These are phyloP conservation scores for Exidia glandulosa DNA, from an alignment of 768 basidiomycete genomes.

Conservation along the genomic window DNA sequence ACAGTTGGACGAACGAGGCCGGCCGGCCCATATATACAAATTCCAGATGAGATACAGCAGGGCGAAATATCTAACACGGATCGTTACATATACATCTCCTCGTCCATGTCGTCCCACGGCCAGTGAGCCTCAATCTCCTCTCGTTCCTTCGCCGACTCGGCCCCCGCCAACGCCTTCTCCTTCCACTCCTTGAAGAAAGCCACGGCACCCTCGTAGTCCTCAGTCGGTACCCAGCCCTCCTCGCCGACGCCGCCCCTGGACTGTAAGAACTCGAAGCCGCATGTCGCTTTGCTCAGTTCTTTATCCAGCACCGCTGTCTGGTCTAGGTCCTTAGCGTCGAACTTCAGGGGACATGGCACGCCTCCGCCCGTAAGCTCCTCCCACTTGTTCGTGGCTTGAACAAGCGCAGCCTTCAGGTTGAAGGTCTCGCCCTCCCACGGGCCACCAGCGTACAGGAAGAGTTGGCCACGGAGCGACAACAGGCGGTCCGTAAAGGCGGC, in stretches of 20 bases:
- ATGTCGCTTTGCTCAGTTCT: constrained; percentile 20
- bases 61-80: too few species aligned
- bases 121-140: constrained; percentile 29
- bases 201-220: constrained; percentile 31
- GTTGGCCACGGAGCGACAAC: constrained; percentile 25
- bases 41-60: too few species aligned
- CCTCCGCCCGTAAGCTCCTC: constrained; percentile 27
- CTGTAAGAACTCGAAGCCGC: constrained; percentile 18
- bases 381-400: constrained; percentile 33
- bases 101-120: constrained; percentile 39
- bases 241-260: constrained; percentile 21
- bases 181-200: constrained; percentile 23
- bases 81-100: constrained; percentile 33
- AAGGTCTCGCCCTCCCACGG: constrained; percentile 43
- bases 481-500: constrained; percentile 28
- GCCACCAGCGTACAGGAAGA: constrained; percentile 32
- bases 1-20: too few species aligned
- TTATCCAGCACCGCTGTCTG: constrained; percentile 28
- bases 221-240: constrained; percentile 34
- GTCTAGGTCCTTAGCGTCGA: constrained; percentile 33
- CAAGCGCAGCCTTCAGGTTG: constrained; percentile 35
- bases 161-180: constrained; percentile 20
- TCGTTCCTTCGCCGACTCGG: constrained; percentile 25
- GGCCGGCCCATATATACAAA: too few species aligned
- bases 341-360: constrained; percentile 33